Conservation (phyloP, 192 early-diverging fungal genomes). For the Coemansia sp. region DNA sequence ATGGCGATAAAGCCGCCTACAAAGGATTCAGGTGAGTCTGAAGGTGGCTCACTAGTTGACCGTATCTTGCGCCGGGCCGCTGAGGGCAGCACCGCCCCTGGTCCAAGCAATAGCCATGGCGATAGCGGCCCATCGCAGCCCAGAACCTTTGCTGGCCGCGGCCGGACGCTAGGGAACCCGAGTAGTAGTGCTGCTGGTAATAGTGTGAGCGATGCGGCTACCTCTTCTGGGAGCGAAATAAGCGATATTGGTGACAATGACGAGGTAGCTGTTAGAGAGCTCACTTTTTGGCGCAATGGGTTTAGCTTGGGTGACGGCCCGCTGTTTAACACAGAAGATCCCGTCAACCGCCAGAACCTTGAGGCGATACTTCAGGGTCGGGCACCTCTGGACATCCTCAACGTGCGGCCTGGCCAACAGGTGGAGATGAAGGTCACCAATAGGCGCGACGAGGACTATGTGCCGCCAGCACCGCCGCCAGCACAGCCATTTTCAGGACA, state of each 20-base stretch:
- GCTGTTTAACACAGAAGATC: slow-evolving; percentile 81
- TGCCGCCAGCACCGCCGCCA: slow-evolving; percentile 70
- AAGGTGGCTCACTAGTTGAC: slow-evolving; percentile 45
- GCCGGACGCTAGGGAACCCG: slow-evolving; percentile 25
- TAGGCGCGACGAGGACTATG: slow-evolving; percentile 84
- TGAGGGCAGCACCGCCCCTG: slow-evolving; percentile 27
- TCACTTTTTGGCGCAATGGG: slow-evolving; percentile 96
- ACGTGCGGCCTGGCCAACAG: slow-evolving; percentile 84
- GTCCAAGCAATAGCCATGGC: neutral
- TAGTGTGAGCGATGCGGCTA: neutral
- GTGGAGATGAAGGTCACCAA: slow-evolving; percentile 86
- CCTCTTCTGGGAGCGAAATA: slow-evolving; percentile 3
- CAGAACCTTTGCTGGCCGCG: slow-evolving; percentile 34
- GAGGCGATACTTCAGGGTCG: slow-evolving; percentile 87
- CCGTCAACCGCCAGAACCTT: slow-evolving; percentile 81
- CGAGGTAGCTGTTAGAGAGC: slow-evolving; percentile 57
- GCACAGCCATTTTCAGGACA: slow-evolving; percentile 72
- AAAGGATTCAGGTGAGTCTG: slow-evolving; percentile 18
- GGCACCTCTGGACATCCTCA: slow-evolving; percentile 84
- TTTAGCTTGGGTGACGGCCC: slow-evolving; percentile 96
- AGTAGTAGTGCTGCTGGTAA: neutral
- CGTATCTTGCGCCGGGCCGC: slow-evolving; percentile 47
- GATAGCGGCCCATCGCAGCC: slow-evolving; percentile 8
- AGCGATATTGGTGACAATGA: slow-evolving; percentile 7
- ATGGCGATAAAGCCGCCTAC: slow-evolving; percentile 49